phyloP scores from a whole-genome alignment of 495 filamentous ascomycete genomes.

The Penicillium argentinense region DNA sequence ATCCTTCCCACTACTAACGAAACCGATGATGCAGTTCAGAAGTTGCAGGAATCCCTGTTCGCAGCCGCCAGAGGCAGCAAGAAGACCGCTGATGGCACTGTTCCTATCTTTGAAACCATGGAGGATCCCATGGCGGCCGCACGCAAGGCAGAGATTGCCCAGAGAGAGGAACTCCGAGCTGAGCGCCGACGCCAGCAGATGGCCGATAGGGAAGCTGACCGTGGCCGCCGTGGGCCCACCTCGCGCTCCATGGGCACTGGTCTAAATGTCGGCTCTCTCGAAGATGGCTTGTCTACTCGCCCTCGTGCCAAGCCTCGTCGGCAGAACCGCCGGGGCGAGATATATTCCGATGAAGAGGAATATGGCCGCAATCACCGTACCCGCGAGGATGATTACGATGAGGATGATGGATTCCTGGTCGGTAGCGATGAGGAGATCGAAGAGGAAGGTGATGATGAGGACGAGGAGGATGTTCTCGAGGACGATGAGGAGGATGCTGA shows the following conservation, averaged over 20 bases:
- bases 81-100: slow-evolving; percentile 58
- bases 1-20: slow-evolving; percentile 67
- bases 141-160: slow-evolving; percentile 69
- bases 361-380: slow-evolving; percentile 60
- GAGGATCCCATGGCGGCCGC: slow-evolving; percentile 82
- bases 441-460: slow-evolving; percentile 57
- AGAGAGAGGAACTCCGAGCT: slow-evolving; percentile 67
- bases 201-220: slow-evolving; percentile 61
- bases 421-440: slow-evolving; percentile 71
- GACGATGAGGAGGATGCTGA: slow-evolving; percentile 59
- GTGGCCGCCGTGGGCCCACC: slow-evolving; percentile 48
- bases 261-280: slow-evolving; percentile 71
- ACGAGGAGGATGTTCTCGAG: slow-evolving; percentile 61
- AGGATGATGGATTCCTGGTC: slow-evolving; percentile 76
- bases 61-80: slow-evolving; percentile 56
- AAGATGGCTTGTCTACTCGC: slow-evolving; percentile 57
- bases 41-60: slow-evolving; percentile 68
- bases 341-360: slow-evolving; percentile 61
- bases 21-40: slow-evolving; percentile 75
- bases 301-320: slow-evolving; percentile 44
- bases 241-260: slow-evolving; percentile 51
- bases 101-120: slow-evolving; percentile 57
- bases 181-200: slow-evolving; percentile 69
- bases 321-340: slow-evolving; percentile 50
- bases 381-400: slow-evolving; percentile 79